Conservation (phyloP, 257 asterid species). For the Ligustrum vulgare region DNA sequence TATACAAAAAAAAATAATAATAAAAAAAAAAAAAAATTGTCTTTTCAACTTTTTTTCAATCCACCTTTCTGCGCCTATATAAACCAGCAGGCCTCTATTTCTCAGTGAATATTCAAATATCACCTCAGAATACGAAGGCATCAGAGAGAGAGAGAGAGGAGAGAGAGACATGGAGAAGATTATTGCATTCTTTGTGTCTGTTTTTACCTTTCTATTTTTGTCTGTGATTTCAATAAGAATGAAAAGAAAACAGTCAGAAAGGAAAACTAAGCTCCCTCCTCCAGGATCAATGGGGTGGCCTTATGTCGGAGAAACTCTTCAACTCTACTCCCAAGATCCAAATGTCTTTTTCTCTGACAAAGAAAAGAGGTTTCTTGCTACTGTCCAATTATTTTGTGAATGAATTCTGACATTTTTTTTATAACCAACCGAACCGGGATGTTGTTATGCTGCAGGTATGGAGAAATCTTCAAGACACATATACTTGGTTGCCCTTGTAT, state of each 20-base stretch:
- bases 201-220: constrained; percentile 28
- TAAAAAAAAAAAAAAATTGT: neutral
- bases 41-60: neutral
- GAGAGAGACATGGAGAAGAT: constrained; percentile 23
- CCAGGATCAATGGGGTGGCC: constrained; percentile 98
- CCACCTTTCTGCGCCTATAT: neutral
- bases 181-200: constrained; percentile 20
- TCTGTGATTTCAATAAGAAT: constrained; percentile 19
- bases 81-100: neutral
- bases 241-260: constrained; percentile 19
- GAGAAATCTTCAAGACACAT: constrained; percentile 81
- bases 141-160: neutral
- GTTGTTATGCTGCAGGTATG: constrained; percentile 46
- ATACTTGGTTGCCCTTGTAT: constrained; percentile 81
- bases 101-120: neutral
- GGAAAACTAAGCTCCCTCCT: constrained; percentile 60
- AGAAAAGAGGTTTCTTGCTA: constrained; percentile 48
- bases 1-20: too few species aligned
- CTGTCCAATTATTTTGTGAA: neutral
- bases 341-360: constrained; percentile 52
- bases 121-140: neutral
- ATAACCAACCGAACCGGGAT: neutral
- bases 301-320: constrained; percentile 75
- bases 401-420: neutral
- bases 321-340: constrained; percentile 80